A percentile compares a stretch with the other conserved stretches of the same genome.
These are phyloP conservation scores for Xylaria arbuscula DNA, from an alignment of 2,329 filamentous ascomycete species.

Conservation along the genomic window DNA sequence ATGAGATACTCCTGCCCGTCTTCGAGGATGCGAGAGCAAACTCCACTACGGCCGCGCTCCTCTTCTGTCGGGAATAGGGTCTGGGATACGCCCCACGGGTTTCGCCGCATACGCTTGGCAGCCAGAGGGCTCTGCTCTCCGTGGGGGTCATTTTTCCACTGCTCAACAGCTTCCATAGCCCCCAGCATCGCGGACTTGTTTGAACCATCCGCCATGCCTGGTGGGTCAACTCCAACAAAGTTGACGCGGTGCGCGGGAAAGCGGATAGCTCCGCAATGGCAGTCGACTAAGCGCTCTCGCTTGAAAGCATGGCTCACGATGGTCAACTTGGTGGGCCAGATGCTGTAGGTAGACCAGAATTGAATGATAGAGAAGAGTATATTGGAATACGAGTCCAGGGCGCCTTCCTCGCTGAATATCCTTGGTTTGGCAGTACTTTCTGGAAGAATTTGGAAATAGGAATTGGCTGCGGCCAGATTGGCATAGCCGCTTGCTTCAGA, in stretches of 20 bases:
- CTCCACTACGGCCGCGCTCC: conserved; percentile 52
- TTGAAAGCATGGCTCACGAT: conserved; percentile 80
- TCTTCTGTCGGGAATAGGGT: conserved; percentile 55
- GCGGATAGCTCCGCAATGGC: conserved; percentile 72
- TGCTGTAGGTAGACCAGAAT: conserved; percentile 63
- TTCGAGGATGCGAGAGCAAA: conserved; percentile 51
- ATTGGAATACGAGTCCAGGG: conserved; percentile 89
- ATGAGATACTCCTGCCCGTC: conserved; percentile 56
- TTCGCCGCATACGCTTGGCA: conserved; percentile 61
- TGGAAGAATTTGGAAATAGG: conserved; percentile 57
- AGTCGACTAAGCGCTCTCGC: conserved; percentile 67
- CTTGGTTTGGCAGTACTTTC: conserved; percentile 42
- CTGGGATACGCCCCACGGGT: conserved; percentile 61
- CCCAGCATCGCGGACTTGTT: conserved; percentile 58
- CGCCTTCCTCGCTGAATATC: conserved; percentile 73
- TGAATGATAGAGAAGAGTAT: conserved; percentile 76
- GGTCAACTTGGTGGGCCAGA: conserved; percentile 69
- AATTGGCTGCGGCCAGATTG: conserved; percentile 60
- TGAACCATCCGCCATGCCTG: conserved; percentile 53
- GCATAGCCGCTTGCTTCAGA: conserved; percentile 74
- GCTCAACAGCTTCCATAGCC: conserved; percentile 55
- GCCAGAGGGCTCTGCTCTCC: conserved; percentile 59
- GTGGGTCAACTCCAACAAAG: conserved; percentile 75
- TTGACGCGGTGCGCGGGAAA: conserved; percentile 59
- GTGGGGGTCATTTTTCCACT: conserved; percentile 66